A percentile compares a stretch with the other conserved stretches of the same genome.
These are phyloP conservation scores for Ustilago tritici DNA, from an alignment of 1,284 basidiomycete genomes.

Conservation along the genomic window DNA sequence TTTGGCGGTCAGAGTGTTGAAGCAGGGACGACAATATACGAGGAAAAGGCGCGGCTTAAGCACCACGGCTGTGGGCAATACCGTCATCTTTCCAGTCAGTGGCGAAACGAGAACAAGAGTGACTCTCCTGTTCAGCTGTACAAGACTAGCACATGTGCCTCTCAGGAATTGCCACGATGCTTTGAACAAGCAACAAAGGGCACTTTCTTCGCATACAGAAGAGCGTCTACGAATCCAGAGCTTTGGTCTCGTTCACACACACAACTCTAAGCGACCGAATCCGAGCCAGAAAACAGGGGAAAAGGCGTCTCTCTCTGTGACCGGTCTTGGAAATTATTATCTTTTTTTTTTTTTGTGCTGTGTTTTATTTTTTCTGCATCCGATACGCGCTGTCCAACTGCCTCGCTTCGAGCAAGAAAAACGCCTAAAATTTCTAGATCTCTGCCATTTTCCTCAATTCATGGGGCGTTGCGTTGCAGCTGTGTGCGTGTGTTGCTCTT, in stretches of 20 bases:
- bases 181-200: slow-evolving; percentile 3
- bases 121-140: too few relatives aligned
- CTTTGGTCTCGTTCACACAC: not conserved
- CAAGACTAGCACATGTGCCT: too few relatives aligned
- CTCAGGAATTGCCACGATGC: not conserved
- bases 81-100: too few relatives aligned
- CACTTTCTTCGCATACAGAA: not conserved
- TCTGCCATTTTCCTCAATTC: not conserved
- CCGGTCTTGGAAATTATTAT: not conserved
- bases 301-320: not conserved
- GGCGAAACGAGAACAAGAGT: too few relatives aligned
- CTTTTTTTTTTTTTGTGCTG: not conserved
- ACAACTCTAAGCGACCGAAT: not conserved
- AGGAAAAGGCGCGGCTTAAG: too few relatives aligned
- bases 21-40: too few relatives aligned
- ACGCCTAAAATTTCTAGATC: slow-evolving; percentile 7
- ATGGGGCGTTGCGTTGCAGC: slow-evolving; percentile 1
- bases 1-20: too few relatives aligned
- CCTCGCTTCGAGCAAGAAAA: not conserved
- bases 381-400: slow-evolving; percentile 4
- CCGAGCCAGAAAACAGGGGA: not conserved
- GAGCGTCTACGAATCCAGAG: too few relatives aligned
- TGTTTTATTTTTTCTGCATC: not conserved
- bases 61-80: too few relatives aligned
- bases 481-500: slow-evolving; percentile 3